Conservation (phyloP, 2,329 filamentous ascomycete genomes). For the Tolypocladium tundrense region DNA sequence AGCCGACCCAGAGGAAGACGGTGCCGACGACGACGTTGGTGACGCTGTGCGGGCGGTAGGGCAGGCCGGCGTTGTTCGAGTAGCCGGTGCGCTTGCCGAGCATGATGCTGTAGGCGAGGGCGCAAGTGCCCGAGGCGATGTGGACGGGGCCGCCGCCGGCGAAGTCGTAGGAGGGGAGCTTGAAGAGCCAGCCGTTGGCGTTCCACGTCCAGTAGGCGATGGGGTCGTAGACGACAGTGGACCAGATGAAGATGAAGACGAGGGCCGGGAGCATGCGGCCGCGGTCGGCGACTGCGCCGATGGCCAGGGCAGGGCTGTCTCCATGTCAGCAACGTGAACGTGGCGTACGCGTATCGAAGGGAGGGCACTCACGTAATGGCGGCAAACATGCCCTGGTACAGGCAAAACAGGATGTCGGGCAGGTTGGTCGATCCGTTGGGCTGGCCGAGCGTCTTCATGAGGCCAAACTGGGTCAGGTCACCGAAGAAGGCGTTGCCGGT, state of each 20-base stretch:
- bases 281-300: constrained; percentile 50
- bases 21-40: constrained; percentile 66
- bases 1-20: constrained; percentile 79
- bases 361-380: constrained; percentile 62
- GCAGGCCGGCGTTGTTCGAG: constrained; percentile 48
- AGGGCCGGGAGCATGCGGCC: constrained; percentile 51
- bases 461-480: constrained; percentile 69
- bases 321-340: neutral
- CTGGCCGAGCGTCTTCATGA: constrained; percentile 64
- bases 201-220: constrained; percentile 76
- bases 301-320: constrained; percentile 42
- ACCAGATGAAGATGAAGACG: constrained; percentile 61
- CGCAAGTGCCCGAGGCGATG: constrained; percentile 61
- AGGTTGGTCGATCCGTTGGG: constrained; percentile 63
- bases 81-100: constrained; percentile 59
- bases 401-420: constrained; percentile 73
- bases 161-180: constrained; percentile 61
- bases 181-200: constrained; percentile 58
- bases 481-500: constrained; percentile 70
- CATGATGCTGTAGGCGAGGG: constrained; percentile 64
- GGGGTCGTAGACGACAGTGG: constrained; percentile 61
- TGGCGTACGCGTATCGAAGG: neutral
- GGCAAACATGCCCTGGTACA: constrained; percentile 87
- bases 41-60: constrained; percentile 63
- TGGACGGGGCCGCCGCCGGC: constrained; percentile 68